Base-by-base conservation (phyloP, 441 rosid species). In the Pelargonium myrrhifolium region DNA sequence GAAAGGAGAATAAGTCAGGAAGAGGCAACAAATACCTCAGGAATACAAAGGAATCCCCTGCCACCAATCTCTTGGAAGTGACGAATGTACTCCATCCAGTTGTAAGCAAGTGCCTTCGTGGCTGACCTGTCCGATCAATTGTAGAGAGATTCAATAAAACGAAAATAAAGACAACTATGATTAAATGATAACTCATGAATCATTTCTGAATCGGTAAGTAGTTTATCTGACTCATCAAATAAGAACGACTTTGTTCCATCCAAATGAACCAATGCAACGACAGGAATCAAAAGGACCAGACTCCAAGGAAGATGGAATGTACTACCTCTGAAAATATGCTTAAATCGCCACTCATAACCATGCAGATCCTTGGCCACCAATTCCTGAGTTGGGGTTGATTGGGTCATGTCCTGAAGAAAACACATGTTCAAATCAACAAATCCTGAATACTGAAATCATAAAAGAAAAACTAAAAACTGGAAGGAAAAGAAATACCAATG, bases 61-160 rank as follows among this genome's bases (percentile, higher is more conserved):
- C 97, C 39, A 84, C 87, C 64, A 94, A 78, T 83, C 88, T 89
- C 74, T 93, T 93, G 4, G 97, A 86, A 45, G 94, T 86, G 45
- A 94, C 97, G 76, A 88, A 94, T 15, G 97, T 87, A 75, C 96
- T 94, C 99, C 99, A 93, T 22, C 99, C 99, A 0, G 98, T 94
- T 9, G 98, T 94, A 66, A 94, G 94, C 80, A 94, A 82, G 83
- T 94, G 98, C 74, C 98, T 86, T 66, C 96, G 79, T 2, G 99
- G 99, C 77, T 94, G 97, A 40, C 98, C 98, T 92, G 70, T 28
- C 43, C 53, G 4, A 12, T 47, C 53, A 12, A 47, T 47, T 47
- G 2, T 3, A 47, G 5, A 47, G n/a, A 11, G 53, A 47, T 47
- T 47, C 53, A 47, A 47, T 14, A 3, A 11, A 47, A 47, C 53